Conservation (phyloP, 176 grass and related monocot species). For the Tillandsia leiboldiana region DNA sequence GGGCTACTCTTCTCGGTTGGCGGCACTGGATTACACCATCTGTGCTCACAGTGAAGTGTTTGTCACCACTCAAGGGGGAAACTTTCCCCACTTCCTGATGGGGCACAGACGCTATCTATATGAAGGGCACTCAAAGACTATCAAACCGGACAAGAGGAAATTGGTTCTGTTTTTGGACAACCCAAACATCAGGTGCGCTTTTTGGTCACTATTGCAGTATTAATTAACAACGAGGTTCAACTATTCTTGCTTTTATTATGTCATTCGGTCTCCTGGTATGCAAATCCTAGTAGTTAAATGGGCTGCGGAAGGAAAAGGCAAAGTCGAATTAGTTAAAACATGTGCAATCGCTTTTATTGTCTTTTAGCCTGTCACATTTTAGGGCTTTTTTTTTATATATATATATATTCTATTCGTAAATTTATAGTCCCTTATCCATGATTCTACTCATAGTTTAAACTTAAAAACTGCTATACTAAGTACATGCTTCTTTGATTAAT, state of each 20-base stretch:
- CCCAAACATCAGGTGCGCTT: slow-evolving; percentile 48
- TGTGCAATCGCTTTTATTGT: no score
- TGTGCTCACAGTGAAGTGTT: slow-evolving; percentile 63
- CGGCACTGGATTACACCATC: slow-evolving; percentile 70
- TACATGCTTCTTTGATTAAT: background rate
- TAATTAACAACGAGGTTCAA: background rate
- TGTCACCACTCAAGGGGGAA: slow-evolving; percentile 85
- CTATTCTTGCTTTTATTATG: background rate
- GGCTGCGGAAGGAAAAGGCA: no score
- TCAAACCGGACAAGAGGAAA: slow-evolving; percentile 75
- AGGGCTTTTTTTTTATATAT: no score
- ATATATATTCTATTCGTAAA: no score
- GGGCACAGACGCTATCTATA: slow-evolving; percentile 68
- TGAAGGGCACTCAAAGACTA: slow-evolving; percentile 64
- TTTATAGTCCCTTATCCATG: no score
- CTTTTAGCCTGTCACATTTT: no score
- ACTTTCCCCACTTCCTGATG: slow-evolving; percentile 88
- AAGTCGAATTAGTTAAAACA: no score
- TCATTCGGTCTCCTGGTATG: background rate
- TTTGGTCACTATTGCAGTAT: background rate
- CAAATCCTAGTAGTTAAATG: no score
- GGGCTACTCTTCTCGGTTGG: slow-evolving; percentile 78
- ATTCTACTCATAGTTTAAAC: background rate
- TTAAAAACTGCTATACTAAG: background rate
- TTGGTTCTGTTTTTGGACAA: slow-evolving; percentile 67